Evolutionary conservation across 805 yeast genomes (phyloP), one percentile per base, ranked within the genome.

Genomic region (Saturnispora diversa): DNA sequence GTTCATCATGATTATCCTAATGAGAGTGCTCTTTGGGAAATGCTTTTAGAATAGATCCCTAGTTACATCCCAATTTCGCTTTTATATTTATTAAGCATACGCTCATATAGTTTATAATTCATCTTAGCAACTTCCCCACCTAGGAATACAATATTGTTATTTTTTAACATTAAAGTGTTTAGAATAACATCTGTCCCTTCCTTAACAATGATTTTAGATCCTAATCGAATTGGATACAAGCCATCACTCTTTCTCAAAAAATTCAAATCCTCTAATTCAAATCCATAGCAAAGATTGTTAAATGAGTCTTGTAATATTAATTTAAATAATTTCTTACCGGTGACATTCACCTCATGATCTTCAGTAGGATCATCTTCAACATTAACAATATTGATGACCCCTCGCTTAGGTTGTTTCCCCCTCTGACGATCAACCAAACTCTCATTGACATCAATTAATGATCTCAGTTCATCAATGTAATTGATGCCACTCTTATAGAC

Each of bases 1-100:
- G 80, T 90, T 23, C 86, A 84, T 57, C 96, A 88, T 55, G 90
- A 88, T 54, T 86, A 70, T 61, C 74, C 75, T 35, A 72, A 79
- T 40, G 85, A 79, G 51, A 65, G 70, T 44, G 94, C 79, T 1
- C 68, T 87, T 37, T 87, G 97, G 97, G 79, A 77, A 17, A 50
- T 75, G 37, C 59, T 84, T 36, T 57, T 73, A 39, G 59, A 55
- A 20, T 46, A 37, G 21, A 26, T 23, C 2, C 17, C 19, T 13
- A 20, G 19, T 31, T 42, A 42, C 36, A 50, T 50, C 19, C 44
- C 43, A 23, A 64, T 37, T 31, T 62, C 62, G 5, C 39, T 44
- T 35, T 62, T 67, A 44, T 68, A 57, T 19, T 60, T 54, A 21
- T 57, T 62, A 35, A 70, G 64, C 46, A 68, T 63, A 39, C 68